Evolutionary conservation across 768 basidiomycete species (phyloP), one percentile per base, ranked within the genome.

Genomic region (Albatrellus ellisii): DNA sequence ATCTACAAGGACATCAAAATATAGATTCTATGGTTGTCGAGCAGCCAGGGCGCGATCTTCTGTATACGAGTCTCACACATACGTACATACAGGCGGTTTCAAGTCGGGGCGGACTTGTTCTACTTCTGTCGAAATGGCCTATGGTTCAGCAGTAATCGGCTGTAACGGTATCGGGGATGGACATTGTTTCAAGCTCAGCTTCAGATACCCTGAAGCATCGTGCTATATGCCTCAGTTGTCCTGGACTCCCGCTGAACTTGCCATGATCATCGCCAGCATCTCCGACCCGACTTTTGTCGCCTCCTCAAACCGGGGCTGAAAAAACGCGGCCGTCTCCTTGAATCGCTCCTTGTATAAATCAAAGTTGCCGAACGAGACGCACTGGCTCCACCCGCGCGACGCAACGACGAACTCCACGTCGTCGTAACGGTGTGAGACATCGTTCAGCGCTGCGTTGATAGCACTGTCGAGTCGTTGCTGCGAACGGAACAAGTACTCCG

Each of bases 331-430:
- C 4, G 91, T 92, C 59, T 78, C 70, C 54, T 73, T 70, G 57
- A 98, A 98, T 46, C 92, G 61, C 53, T 69, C 60, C 53, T 71
- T 65, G 66, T 98, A 99, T 41, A 89, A 62, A 48, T 94, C 87
- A 59, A 97, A 95, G 61, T 70, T 79, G 10, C 89, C 89, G 62
- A 94, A 94, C 28, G 74, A 78, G 32, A 98, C 86, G 56, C 88
- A 90, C 61, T 97, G 88, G 52, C 86, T 90, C 94, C 94, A 99
- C 3, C 90, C 91, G 24, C 91, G 67, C 0, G 91, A 89, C 0
- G 90, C 92, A 18, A 97, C 66, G 17, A 91, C 81, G 54, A 98
- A 99, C 61, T 97, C 94, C 15, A 91, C 66, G 59, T 99, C 94
- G 50, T 99, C 86, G 0, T 78, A 70, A 6, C 92, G 68, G 54